These are phyloP conservation scores for Ceratobasidium sp. DNA, from an alignment of 1,284 basidiomycete species.

Conservation along the genomic window DNA sequence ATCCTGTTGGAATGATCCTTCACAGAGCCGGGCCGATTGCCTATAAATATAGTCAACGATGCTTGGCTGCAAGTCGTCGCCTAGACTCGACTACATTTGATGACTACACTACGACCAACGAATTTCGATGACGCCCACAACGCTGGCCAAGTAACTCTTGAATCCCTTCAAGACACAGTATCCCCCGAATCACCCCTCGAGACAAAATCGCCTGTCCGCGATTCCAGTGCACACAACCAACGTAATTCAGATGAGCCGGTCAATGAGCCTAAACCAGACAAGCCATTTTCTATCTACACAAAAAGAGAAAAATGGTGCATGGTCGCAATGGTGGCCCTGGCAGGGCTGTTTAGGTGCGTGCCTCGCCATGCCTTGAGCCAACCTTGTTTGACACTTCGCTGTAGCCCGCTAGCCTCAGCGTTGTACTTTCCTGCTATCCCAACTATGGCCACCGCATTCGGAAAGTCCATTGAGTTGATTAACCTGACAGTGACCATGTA, in stretches of 20 bases:
- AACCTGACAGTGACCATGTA: conserved; percentile 83
- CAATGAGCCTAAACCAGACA: not conserved
- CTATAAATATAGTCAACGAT: conserved; percentile 2
- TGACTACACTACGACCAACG: not conserved
- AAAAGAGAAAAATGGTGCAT: conserved; percentile 73
- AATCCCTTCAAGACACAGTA: not conserved
- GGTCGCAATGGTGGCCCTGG: conserved; percentile 66
- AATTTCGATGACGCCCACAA: not conserved
- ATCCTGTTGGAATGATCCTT: not conserved
- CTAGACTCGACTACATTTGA: conserved; percentile 1
- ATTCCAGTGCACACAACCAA: not conserved
- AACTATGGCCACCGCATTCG: conserved; percentile 67
- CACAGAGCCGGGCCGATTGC: not conserved
- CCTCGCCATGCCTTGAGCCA: not conserved
- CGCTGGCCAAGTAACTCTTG: not conserved
- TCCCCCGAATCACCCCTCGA: not conserved
- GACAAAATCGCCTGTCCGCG: not conserved
- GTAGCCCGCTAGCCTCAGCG: conserved; percentile 75
- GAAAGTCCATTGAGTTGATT: conserved; percentile 72
- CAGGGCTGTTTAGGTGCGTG: conserved; percentile 69
- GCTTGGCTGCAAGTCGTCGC: not conserved
- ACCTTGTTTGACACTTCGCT: not conserved
- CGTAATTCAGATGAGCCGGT: not conserved
- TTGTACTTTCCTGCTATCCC: conserved; percentile 84
- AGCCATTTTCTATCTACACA: conserved; percentile 59